These are phyloP conservation scores for Sporisorium iseilematis-ciliati DNA, from an alignment of 1,284 basidiomycete species.

Conservation along the genomic window DNA sequence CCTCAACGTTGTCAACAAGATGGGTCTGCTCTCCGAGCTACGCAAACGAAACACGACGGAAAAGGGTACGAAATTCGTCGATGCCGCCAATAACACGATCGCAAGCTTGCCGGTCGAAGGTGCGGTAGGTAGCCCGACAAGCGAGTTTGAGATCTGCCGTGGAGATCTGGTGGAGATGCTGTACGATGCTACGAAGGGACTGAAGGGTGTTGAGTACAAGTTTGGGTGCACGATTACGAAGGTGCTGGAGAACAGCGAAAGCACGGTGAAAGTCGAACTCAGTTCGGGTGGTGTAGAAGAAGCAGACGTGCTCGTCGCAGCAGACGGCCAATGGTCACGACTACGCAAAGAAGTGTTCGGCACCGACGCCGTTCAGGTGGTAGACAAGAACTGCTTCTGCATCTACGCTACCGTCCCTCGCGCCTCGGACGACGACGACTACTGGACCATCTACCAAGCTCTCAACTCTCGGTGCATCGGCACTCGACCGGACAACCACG, in stretches of 20 bases:
- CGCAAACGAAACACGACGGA: conserved; percentile 62
- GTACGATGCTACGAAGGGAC: conserved; percentile 22
- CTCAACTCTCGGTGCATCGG: conserved; percentile 13
- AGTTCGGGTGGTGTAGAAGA: conserved; percentile 26
- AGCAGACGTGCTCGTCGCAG: conserved; percentile 49
- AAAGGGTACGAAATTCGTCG: conserved; percentile 62
- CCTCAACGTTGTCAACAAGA: conserved; percentile 61
- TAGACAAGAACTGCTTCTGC: conserved; percentile 22
- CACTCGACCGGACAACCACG: conserved; percentile 50
- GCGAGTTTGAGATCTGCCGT: conserved; percentile 53
- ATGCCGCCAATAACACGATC: conserved; percentile 39
- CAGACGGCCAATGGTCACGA: conserved; percentile 57
- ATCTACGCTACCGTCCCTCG: conserved; percentile 43
- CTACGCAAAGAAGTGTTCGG: conserved; percentile 44
- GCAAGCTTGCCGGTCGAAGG: conserved; percentile 54
- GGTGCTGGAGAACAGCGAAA: conserved; percentile 30
- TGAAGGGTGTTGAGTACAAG: conserved; percentile 26
- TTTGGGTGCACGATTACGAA: conserved; percentile 34
- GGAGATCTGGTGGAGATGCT: conserved; percentile 50
- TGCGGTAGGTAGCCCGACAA: conserved; percentile 21
- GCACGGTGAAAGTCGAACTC: conserved; percentile 25
- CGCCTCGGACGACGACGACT: conserved; percentile 21
- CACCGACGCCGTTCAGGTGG: conserved; percentile 6
- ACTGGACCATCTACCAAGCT: conserved; percentile 33
- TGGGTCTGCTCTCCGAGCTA: conserved; percentile 63